These are phyloP conservation scores for Amphicarpaea edgeworthii DNA, from an alignment of 306 rosid species.

Conservation along the genomic window DNA sequence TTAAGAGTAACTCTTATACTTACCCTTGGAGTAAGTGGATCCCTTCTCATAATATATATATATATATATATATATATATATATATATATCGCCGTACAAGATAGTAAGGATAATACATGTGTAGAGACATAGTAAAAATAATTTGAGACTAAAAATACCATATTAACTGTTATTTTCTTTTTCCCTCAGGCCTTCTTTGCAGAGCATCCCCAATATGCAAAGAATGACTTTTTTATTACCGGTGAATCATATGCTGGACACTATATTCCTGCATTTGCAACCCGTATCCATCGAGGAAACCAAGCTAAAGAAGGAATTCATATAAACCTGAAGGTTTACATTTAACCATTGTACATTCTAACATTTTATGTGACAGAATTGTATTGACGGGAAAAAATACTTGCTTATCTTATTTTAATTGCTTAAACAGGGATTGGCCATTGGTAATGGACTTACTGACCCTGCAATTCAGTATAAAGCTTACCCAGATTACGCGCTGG, in stretches of 20 bases:
- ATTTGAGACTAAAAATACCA: conserved; percentile 4
- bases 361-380: conserved; percentile 8
- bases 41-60: too few species aligned
- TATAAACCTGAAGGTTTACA: conserved; percentile 78
- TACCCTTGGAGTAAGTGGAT: too few species aligned
- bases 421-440: conserved; percentile 82
- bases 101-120: too few species aligned
- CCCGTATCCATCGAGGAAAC: conserved; percentile 82
- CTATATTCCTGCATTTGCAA: conserved; percentile 91
- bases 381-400: neutral
- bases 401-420: conserved; percentile 30
- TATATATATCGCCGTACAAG: too few species aligned
- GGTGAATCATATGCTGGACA: conserved; percentile 98
- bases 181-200: conserved; percentile 73
- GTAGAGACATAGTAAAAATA: neutral
- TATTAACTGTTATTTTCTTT: conserved; percentile 21
- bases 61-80: too few species aligned
- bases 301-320: conserved; percentile 89
- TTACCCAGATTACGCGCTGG: conserved; percentile 88
- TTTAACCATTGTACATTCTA: conserved; percentile 30
- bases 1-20: too few species aligned
- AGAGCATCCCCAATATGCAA: conserved; percentile 78
- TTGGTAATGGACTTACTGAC: conserved; percentile 90
- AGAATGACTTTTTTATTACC: conserved; percentile 80
- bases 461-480: conserved; percentile 94